Percentiles rank a stretch among this genome's conserved stretches.
Conservation (phyloP, 495 filamentous ascomycete genomes). For the Trichocladium antarcticum region DNA sequence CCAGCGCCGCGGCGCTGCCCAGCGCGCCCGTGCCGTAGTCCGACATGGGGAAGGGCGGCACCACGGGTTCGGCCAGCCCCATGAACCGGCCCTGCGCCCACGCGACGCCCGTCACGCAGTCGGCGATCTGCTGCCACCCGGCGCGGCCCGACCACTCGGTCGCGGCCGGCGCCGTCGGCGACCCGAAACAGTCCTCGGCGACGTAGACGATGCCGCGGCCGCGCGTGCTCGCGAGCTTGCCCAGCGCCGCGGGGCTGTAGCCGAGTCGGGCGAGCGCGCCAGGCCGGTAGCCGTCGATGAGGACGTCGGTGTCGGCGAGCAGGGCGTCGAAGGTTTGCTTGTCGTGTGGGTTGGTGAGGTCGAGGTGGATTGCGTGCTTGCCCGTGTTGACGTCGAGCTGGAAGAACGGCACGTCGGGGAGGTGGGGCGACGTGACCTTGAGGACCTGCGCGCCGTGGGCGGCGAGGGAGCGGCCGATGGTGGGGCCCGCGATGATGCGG, state of each 20-base stretch:
- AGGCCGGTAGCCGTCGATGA: conserved; percentile 59
- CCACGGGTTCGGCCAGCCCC: conserved; percentile 57
- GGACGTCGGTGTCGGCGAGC: conserved; percentile 46
- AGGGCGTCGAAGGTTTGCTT: conserved; percentile 47
- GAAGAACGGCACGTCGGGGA: conserved; percentile 69
- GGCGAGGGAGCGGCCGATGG: conserved; percentile 52
- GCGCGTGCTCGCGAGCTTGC: conserved; percentile 37
- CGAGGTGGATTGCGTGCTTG: conserved; percentile 44
- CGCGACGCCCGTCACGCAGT: conserved; percentile 48
- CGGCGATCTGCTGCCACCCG: conserved; percentile 52
- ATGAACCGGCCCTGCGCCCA: conserved; percentile 67
- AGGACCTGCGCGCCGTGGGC: conserved; percentile 60
- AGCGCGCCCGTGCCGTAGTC: conserved; percentile 66
- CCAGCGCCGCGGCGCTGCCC: conserved; percentile 53
- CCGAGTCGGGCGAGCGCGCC: conserved; percentile 55
- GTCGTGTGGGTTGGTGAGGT: conserved; percentile 44
- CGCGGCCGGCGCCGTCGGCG: conserved; percentile 16
- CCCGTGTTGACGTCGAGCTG: conserved; percentile 70
- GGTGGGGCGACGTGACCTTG: conserved; percentile 56
- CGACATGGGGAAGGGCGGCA: conserved; percentile 71
- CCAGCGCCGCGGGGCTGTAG: conserved; percentile 45
- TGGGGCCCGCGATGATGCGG: conserved; percentile 52
- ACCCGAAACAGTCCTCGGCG: conserved; percentile 62
- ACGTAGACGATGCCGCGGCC: conserved; percentile 59
- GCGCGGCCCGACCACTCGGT: conserved; percentile 37